Conservation (phyloP, 345 rosid species). For the Rhodamnia argentea region DNA sequence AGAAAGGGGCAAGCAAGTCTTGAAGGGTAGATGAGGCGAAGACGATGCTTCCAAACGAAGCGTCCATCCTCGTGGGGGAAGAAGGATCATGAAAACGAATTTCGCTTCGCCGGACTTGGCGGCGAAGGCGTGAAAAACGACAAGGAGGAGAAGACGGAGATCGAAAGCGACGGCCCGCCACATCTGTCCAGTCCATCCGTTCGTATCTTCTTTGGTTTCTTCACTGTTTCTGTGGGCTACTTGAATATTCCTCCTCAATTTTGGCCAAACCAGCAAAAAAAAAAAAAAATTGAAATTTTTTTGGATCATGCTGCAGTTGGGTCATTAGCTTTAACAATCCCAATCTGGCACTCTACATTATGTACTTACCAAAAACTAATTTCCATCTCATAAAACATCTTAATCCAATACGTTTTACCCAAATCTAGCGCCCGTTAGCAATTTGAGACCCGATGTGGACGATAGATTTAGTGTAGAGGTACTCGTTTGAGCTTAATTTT, state of each 20-base stretch:
- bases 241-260: neutral
- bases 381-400: too few species aligned
- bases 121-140: neutral
- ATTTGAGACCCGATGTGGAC: accelerated
- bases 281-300: too few species aligned
- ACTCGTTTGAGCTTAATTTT: neutral
- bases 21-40: neutral
- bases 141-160: neutral
- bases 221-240: neutral
- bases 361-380: too few species aligned
- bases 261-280: neutral
- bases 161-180: neutral
- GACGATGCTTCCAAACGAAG: neutral
- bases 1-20: neutral
- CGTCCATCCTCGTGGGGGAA: neutral
- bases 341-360: too few species aligned
- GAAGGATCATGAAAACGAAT: neutral
- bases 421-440: too few species aligned
- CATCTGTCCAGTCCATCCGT: neutral
- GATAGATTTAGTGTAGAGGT: accelerated
- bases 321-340: too few species aligned
- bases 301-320: too few species aligned
- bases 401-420: too few species aligned
- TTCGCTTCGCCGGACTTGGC: neutral
- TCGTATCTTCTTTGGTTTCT: neutral